Evolutionary conservation across 352 stramenopile species (phyloP), one percentile per base, ranked within the genome.

Genomic region (Phytophthora brassicae): DNA sequence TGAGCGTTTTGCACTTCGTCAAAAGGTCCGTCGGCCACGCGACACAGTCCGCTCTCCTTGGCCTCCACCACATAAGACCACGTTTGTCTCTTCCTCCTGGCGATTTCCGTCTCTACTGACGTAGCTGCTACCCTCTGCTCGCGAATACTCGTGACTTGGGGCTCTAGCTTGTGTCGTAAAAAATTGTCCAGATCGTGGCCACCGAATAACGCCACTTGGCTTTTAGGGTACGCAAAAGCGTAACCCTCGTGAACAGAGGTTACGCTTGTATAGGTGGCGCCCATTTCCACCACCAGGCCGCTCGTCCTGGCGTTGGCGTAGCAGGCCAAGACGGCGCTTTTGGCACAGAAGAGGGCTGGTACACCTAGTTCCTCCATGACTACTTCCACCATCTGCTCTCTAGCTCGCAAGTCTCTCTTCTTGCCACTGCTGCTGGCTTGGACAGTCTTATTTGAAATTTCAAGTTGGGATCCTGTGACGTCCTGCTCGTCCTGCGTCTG

Each of bases 271-370:
- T 88, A 89, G 0, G 81, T 90, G 22, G 81, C 82, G 0, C 85
- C 83, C 74, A 94, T 86, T 54, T 94, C 85, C 3, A 94, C 79
- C 11, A 94, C 83, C 2, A 94, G 61, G 1, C 85, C 85, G 59
- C 75, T 93, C 19, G 84, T 94, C 35, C 86, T 77, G 17, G 81
- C 87, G 60, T 92, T 93, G 16, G 87, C 83, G 56, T 94, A 96
- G 46, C 85, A 94, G 14, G 82, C 77, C 13, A 96, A 68, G 33
- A 94, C 87, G 6, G 85, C 77, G 56, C 81, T 88, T 56, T 96
- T 96, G 53, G 87, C 78, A 35, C 83, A 81, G 56, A 96, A 96
- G 11, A 94, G 63, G 12, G 85, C 87, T 2, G 85, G 81, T 45
- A 85, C 54, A 2, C 82, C 77, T 5, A 92, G 56, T 41, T 89